phyloP scores from a whole-genome alignment of 306 rosid genomes.

The Hippophae gyantsensis region DNA sequence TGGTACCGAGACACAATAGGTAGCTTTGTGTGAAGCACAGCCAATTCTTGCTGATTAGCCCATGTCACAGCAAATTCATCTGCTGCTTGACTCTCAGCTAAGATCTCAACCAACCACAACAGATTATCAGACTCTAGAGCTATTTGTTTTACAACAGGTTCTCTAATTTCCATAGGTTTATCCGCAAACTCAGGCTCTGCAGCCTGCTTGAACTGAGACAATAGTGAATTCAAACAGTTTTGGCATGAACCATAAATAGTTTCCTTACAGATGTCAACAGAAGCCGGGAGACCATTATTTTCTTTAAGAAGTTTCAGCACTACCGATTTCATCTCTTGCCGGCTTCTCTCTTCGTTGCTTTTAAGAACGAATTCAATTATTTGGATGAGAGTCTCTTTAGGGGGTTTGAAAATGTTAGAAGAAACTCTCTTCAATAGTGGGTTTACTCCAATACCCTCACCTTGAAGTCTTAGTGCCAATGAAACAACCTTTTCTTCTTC shows the following conservation, averaged over 20 bases:
- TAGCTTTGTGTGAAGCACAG: conserved; percentile 53
- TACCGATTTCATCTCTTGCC: conserved; percentile 80
- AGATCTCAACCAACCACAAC: conserved; percentile 80
- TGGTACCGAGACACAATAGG: conserved; percentile 55
- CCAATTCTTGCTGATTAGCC: conserved; percentile 76
- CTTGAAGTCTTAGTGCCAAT: conserved; percentile 59
- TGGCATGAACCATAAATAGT: conserved; percentile 52
- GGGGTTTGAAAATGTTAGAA: conserved; percentile 44
- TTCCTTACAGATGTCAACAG: conserved; percentile 51
- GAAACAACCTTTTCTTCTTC: conserved; percentile 86
- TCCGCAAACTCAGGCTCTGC: conserved; percentile 41
- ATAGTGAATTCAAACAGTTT: conserved; percentile 46
- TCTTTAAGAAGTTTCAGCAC: conserved; percentile 83
- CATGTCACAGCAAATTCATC: conserved; percentile 71
- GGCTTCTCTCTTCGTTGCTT: conserved; percentile 82
- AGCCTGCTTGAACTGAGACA: conserved; percentile 59
- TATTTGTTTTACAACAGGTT: conserved; percentile 50
- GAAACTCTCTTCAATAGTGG: conserved; percentile 86
- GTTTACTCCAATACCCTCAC: conserved; percentile 56
- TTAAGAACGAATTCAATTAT: conserved; percentile 73
- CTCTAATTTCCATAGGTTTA: conserved; percentile 34
- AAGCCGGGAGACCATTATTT: conserved; percentile 39
- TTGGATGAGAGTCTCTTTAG: conserved; percentile 61
- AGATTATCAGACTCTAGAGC: conserved; percentile 77
- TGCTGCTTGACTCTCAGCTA: conserved; percentile 71